These are phyloP conservation scores for Amanita pallidorosea DNA, from an alignment of 768 basidiomycete genomes.

Conservation along the genomic window DNA sequence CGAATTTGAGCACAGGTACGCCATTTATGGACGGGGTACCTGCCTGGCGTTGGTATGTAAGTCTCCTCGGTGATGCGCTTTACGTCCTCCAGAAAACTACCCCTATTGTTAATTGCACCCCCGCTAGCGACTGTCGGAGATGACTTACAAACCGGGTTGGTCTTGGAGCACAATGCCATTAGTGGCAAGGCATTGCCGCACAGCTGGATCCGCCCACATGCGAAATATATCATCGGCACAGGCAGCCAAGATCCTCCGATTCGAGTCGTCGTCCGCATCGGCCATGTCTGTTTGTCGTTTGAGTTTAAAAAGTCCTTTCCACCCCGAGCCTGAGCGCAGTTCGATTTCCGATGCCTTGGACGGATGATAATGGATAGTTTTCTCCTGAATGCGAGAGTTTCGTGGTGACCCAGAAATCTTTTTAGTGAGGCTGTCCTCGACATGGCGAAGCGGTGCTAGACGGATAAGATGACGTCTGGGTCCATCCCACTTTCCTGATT, in stretches of 20 bases:
- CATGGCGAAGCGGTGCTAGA: slow-evolving; percentile 42
- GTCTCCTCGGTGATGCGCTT: slow-evolving; percentile 35
- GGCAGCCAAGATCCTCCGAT: slow-evolving; percentile 38
- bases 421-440: slow-evolving; percentile 39
- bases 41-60: slow-evolving; percentile 45
- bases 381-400: slow-evolving; percentile 1
- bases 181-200: slow-evolving; percentile 30
- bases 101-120: not conserved
- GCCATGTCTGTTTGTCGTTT: slow-evolving; percentile 17
- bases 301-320: slow-evolving; percentile 35
- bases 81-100: slow-evolving; percentile 50
- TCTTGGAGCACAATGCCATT: slow-evolving; percentile 40
- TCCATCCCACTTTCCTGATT: slow-evolving; percentile 12
- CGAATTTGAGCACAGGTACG: not conserved
- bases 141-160: slow-evolving; percentile 52
- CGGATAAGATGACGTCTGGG: slow-evolving; percentile 36
- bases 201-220: slow-evolving; percentile 38
- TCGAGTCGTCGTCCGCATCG: slow-evolving; percentile 27
- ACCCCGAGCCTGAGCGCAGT: slow-evolving; percentile 35
- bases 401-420: slow-evolving; percentile 24
- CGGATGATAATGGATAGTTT: slow-evolving; percentile 20
- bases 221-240: slow-evolving; percentile 41
- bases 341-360: slow-evolving; percentile 34
- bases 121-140: slow-evolving; percentile 2
- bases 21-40: slow-evolving; percentile 7